These are phyloP conservation scores for Coemansia aciculifera DNA, from an alignment of 192 early-diverging fungal species.

Conservation along the genomic window DNA sequence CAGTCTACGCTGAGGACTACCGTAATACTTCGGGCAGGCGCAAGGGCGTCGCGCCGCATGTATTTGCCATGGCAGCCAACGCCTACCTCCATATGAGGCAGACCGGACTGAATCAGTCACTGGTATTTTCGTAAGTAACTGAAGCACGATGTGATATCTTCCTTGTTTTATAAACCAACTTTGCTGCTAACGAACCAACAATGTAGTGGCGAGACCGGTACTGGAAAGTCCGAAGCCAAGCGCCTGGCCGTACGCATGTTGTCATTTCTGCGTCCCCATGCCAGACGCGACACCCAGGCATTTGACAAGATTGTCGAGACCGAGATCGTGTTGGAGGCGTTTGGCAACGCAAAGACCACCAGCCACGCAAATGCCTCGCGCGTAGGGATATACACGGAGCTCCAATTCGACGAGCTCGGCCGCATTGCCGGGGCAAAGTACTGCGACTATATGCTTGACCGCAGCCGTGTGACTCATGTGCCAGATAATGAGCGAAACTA, in stretches of 20 bases:
- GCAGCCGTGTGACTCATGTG: constrained; percentile 69
- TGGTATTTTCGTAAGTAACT: constrained; percentile 78
- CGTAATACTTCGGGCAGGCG: constrained; percentile 61
- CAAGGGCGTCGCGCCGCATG: constrained; percentile 67
- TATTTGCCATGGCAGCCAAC: constrained; percentile 79
- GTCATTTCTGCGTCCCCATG: constrained; percentile 66
- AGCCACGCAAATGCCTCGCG: constrained; percentile 79
- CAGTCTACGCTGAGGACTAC: constrained; percentile 74
- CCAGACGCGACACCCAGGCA: constrained; percentile 68
- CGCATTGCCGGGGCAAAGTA: constrained; percentile 84
- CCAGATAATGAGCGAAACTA: constrained; percentile 80
- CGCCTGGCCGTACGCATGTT: constrained; percentile 67
- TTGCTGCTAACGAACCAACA: not conserved
- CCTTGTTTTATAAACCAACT: not conserved
- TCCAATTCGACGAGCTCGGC: constrained; percentile 92
- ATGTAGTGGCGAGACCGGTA: constrained; percentile 81
- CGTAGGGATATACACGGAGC: constrained; percentile 81
- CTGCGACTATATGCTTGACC: constrained; percentile 88
- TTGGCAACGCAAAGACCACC: constrained; percentile 82
- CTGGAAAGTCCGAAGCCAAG: constrained; percentile 84
- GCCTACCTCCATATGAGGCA: constrained; percentile 88
- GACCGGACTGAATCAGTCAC: constrained; percentile 84
- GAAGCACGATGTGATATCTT: not conserved
- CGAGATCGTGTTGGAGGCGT: constrained; percentile 77
- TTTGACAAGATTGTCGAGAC: constrained; percentile 71